Conservation (phyloP, 1,284 basidiomycete genomes). For the Cryptococcus sp. region DNA sequence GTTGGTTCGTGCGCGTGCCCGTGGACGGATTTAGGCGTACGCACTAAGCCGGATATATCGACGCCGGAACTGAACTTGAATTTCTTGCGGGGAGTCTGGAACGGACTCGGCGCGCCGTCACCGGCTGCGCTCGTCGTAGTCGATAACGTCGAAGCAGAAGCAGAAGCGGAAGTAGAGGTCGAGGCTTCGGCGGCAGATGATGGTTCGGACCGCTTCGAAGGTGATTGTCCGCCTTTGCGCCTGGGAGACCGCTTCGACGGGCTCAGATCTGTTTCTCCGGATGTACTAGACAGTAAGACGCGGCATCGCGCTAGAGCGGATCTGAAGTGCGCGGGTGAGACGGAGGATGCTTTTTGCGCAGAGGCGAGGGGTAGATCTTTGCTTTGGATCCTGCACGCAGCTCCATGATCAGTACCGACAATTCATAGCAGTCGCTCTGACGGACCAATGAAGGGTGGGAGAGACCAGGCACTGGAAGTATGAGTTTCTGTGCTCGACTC, state of each 20-base stretch:
- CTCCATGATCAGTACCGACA: neutral
- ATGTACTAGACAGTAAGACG: conserved; percentile 2
- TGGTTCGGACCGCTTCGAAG: conserved; percentile 4
- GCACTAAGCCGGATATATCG: conserved; percentile 33
- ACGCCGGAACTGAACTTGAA: conserved; percentile 35
- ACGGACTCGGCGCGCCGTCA: conserved; percentile 12
- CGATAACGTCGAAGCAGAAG: neutral
- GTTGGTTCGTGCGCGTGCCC: conserved; percentile 16
- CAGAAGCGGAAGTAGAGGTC: neutral
- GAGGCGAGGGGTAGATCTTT: conserved; percentile 39
- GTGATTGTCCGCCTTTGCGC: neutral
- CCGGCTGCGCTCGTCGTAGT: neutral
- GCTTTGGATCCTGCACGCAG: conserved; percentile 33
- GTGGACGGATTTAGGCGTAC: conserved; percentile 5
- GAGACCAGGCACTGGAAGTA: neutral
- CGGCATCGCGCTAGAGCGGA: conserved; percentile 25
- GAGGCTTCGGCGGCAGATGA: neutral
- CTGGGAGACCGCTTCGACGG: neutral
- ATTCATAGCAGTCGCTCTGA: conserved; percentile 1
- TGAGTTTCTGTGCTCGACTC: conserved; percentile 12
- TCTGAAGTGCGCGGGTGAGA: conserved; percentile 44
- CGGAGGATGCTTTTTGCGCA: conserved; percentile 45
- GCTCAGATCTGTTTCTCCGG: too few relatives aligned
- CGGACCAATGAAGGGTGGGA: neutral
- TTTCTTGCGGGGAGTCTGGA: conserved; percentile 42